Evolutionary conservation across 1,284 basidiomycete genomes (phyloP).

Genomic region (Malassezia equina): DNA sequence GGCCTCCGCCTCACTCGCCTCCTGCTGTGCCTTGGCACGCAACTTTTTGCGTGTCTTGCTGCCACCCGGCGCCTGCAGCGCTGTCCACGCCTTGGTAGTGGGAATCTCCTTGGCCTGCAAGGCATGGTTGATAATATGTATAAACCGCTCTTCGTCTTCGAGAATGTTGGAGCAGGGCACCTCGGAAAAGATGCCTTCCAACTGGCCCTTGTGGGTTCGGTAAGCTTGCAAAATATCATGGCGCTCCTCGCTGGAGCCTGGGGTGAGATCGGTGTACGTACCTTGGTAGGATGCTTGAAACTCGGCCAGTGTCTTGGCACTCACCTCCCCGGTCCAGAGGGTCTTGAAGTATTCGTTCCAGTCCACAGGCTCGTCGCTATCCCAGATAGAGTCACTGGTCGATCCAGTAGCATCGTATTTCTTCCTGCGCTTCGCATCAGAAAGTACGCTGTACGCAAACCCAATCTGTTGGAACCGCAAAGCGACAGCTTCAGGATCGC

Average conservation of each 20-base stretch:
- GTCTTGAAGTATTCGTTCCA: constrained; percentile 48
- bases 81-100: constrained; percentile 19
- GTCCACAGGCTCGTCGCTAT: constrained; percentile 40
- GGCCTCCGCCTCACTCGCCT: constrained; percentile 34
- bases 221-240: constrained; percentile 40
- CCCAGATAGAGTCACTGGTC: constrained; percentile 38
- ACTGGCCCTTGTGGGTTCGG: constrained; percentile 24
- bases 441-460: constrained; percentile 45
- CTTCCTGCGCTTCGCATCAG: constrained; percentile 28
- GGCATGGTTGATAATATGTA: constrained; percentile 27
- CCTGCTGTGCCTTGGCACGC: constrained; percentile 24
- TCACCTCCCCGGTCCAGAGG: constrained; percentile 44
- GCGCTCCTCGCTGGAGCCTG: constrained; percentile 36
- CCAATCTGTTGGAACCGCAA: constrained; percentile 42
- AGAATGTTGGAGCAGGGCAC: constrained; percentile 42
- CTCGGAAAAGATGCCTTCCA: constrained; percentile 32
- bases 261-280: constrained; percentile 2
- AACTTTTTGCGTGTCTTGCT: constrained; percentile 24
- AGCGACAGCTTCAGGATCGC: constrained; percentile 19
- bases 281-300: constrained; percentile 41
- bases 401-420: constrained; percentile 43
- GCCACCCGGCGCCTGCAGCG: constrained; percentile 19
- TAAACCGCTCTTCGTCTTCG: constrained; percentile 30
- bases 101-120: constrained; percentile 27
- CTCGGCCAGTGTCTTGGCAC: constrained; percentile 31